Conservation (phyloP, 805 yeast species). For the Pachysolen tannophilus region DNA sequence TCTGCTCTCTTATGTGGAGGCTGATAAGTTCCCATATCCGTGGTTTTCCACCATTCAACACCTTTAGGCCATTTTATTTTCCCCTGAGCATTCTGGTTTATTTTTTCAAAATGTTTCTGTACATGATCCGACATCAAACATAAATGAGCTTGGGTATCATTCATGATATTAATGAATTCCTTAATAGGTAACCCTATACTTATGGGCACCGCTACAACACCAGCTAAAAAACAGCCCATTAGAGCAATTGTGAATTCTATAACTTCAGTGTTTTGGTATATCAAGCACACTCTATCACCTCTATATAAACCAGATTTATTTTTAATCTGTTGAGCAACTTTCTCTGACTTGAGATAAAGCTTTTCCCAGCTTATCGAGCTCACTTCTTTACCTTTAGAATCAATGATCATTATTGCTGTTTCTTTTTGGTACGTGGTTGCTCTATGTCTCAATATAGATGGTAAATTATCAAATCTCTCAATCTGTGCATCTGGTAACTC, state of each 20-base stretch:
- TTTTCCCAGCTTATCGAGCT: slow-evolving; percentile 84
- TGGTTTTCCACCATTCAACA: slow-evolving; percentile 71
- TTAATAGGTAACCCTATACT: slow-evolving; percentile 61
- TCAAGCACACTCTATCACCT: slow-evolving; percentile 75
- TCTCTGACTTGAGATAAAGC: slow-evolving; percentile 72
- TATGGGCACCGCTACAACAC: slow-evolving; percentile 91
- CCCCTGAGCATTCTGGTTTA: slow-evolving; percentile 34
- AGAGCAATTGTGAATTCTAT: slow-evolving; percentile 81
- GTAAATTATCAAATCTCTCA: slow-evolving; percentile 52
- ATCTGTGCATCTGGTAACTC: slow-evolving; percentile 28
- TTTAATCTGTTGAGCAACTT: slow-evolving; percentile 75
- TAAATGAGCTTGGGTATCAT: slow-evolving; percentile 65
- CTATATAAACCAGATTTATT: slow-evolving; percentile 67
- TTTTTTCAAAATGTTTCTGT: slow-evolving; percentile 63
- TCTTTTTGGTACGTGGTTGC: slow-evolving; percentile 60
- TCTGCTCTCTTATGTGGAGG: slow-evolving; percentile 47
- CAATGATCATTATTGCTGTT: slow-evolving; percentile 65
- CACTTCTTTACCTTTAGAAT: slow-evolving; percentile 74
- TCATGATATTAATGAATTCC: slow-evolving; percentile 68
- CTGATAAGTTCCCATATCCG: slow-evolving; percentile 73
- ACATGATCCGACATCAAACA: slow-evolving; percentile 78
- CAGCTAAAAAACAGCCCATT: slow-evolving; percentile 88
- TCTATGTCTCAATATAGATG: slow-evolving; percentile 65
- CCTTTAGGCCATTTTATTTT: slow-evolving; percentile 67
- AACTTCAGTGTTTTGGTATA: slow-evolving; percentile 78